Evolutionary conservation across 73 alveolate species (phyloP), one percentile per base, ranked within the genome.

Genomic region (Loxodes magnus): DNA sequence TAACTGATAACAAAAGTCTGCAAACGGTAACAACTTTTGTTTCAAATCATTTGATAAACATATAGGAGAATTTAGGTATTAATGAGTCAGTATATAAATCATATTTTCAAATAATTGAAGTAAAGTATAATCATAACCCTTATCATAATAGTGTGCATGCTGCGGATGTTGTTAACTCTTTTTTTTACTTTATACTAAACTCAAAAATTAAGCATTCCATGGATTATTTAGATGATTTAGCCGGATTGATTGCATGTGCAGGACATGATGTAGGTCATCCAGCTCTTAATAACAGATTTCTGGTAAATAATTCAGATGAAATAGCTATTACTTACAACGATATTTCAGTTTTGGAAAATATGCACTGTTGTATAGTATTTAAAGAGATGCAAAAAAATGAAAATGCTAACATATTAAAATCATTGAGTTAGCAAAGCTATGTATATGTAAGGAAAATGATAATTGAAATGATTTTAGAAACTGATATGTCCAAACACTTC

Each of bases 141-240:
- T 84, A 84, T 42, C 96, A 84, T 63, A 84, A 82, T 21, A 89
- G 72, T 49, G 42, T 81, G 25, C 96, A 84, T 53, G 96, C 93
- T 4, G 82, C 80, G 0, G 95, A 83, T 55, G 80, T 83, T 4
- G 51, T 84, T 1, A 79, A 82, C 35, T 67, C 74, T 38, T 51
- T 77, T 22, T 31, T 51, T 33, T 35, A 62, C 31, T 54, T 76
- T 24, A 35, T 76, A 22, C 35, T 42, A 35, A 52, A 69, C n/a
- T 65, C 84, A 59, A 64, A 66, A 31, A 59, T 75, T 2, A 43
- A 33, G 36, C 23, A 62, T 28, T 37, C 38, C 21, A n/a, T 39
- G n/a, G 7, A 23, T 9, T 33, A 33, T 10, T 10, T 53, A 3
- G 81, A 67, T 36, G 22, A 2, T 10, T 31, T 67, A 6, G 29